Evolutionary conservation across 2,329 filamentous ascomycete genomes (phyloP).

Genomic region (Didymella glomerata): DNA sequence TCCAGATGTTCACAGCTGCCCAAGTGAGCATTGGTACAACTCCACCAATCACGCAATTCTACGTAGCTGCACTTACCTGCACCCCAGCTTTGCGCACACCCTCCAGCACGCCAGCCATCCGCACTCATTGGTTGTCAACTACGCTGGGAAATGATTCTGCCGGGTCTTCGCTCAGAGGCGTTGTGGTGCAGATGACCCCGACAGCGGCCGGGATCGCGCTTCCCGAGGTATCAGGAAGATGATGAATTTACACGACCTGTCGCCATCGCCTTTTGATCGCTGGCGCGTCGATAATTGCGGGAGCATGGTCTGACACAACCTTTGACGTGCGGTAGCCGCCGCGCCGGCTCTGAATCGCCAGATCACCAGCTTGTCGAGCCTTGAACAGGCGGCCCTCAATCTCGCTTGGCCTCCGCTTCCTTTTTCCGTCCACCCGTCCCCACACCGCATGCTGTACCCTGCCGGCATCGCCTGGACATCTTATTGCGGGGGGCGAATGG

Average conservation of each 20-base stretch:
- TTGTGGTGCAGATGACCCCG: conserved; percentile 10
- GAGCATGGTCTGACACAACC: conserved; percentile 9
- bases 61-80: conserved; percentile 11
- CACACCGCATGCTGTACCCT: conserved; percentile 18
- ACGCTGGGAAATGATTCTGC: conserved; percentile 1
- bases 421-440: conserved; percentile 20
- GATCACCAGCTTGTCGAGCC: conserved; percentile 1
- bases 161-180: not conserved
- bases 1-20: conserved; percentile 1
- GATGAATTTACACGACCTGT: conserved; percentile 3
- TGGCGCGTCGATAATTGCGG: conserved; percentile 2
- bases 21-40: conserved; percentile 8
- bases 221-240: conserved; percentile 15
- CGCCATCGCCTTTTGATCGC: conserved; percentile 10
- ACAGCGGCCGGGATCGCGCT: conserved; percentile 11
- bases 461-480: conserved; percentile 4
- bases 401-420: conserved; percentile 19
- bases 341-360: conserved; percentile 9
- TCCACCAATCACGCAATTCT: conserved; percentile 19
- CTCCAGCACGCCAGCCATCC: conserved; percentile 10
- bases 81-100: conserved; percentile 22
- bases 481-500: conserved; percentile 21
- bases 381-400: conserved; percentile 15
- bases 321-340: conserved; percentile 12
- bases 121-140: conserved; percentile 3